A percentile compares a stretch with the other conserved stretches of the same genome.
phyloP scores from a whole-genome alignment of 306 rosid species.

The Crotalaria pallida region DNA sequence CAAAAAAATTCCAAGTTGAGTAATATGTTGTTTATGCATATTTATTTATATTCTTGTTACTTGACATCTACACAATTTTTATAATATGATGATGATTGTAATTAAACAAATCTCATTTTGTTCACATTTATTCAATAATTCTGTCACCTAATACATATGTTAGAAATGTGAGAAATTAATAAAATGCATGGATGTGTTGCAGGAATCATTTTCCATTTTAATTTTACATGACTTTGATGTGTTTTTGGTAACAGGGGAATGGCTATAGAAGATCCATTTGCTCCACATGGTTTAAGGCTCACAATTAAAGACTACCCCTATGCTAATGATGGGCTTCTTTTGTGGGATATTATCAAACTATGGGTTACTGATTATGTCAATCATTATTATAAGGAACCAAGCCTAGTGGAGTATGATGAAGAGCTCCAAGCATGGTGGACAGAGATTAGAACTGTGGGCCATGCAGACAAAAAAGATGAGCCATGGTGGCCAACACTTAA shows the following conservation, averaged over 20 bases:
- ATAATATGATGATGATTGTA: too few species aligned
- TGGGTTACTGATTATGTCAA: constrained; percentile 69
- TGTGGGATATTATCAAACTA: constrained; percentile 57
- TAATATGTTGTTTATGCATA: too few species aligned
- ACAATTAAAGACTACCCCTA: constrained; percentile 65
- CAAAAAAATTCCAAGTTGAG: too few species aligned
- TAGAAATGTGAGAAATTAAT: too few species aligned
- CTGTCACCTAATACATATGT: too few species aligned
- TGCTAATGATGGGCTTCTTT: constrained; percentile 64
- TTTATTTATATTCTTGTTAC: too few species aligned
- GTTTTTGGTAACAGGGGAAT: constrained; percentile 32
- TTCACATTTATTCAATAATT: not conserved
- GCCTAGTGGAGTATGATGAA: constrained; percentile 30
- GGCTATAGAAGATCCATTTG: constrained; percentile 61
- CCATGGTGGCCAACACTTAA: constrained; percentile 73
- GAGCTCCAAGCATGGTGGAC: constrained; percentile 92
- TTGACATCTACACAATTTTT: too few species aligned
- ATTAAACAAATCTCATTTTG: too few species aligned
- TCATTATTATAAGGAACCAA: constrained; percentile 41
- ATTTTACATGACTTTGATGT: not conserved
- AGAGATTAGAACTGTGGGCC: constrained; percentile 58
- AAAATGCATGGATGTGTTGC: too few species aligned
- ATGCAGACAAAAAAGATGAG: constrained; percentile 70
- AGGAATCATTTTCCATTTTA: too few species aligned
- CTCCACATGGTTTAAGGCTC: constrained; percentile 65